Conservation (phyloP, 192 early-diverging fungal genomes). For the Coemansia sp. region DNA sequence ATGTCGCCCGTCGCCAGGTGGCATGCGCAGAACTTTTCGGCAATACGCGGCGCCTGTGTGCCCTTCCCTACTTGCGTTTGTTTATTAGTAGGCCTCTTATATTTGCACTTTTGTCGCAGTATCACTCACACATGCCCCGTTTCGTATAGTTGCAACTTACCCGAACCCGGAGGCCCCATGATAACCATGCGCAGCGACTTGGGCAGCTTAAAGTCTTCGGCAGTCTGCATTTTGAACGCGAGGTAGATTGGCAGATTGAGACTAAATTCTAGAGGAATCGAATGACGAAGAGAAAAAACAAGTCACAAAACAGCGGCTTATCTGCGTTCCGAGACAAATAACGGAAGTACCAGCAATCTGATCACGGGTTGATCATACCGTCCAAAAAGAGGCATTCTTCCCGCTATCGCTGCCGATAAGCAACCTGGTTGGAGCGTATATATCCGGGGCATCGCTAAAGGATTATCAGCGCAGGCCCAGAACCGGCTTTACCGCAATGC, state of each 20-base stretch:
- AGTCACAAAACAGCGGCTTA: background rate
- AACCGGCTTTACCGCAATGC: too few species aligned
- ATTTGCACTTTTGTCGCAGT: background rate
- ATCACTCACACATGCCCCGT: too few species aligned
- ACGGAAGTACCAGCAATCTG: background rate
- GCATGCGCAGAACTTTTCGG: constrained; percentile 94
- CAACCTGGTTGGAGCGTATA: too few species aligned
- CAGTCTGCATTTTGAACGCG: constrained; percentile 9
- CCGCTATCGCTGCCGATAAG: too few species aligned
- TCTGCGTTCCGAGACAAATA: background rate
- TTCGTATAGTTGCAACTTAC: too few species aligned
- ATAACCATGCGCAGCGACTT: constrained; percentile 71
- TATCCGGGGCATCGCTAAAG: too few species aligned
- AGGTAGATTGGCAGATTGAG: constrained; percentile 4
- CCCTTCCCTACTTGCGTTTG: constrained; percentile 64
- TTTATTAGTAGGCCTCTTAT: background rate
- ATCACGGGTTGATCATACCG: too few species aligned
- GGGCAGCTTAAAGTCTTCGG: constrained; percentile 47
- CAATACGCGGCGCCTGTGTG: constrained; percentile 94
- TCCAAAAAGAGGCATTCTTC: too few species aligned
- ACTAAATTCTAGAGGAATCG: background rate
- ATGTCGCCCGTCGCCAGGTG: constrained; percentile 99
- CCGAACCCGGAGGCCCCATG: constrained; percentile 90
- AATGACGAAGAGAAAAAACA: background rate
- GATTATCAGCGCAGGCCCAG: too few species aligned